Base-by-base conservation (phyloP, 2,329 filamentous ascomycete genomes). In the Claviceps quebecensis region DNA sequence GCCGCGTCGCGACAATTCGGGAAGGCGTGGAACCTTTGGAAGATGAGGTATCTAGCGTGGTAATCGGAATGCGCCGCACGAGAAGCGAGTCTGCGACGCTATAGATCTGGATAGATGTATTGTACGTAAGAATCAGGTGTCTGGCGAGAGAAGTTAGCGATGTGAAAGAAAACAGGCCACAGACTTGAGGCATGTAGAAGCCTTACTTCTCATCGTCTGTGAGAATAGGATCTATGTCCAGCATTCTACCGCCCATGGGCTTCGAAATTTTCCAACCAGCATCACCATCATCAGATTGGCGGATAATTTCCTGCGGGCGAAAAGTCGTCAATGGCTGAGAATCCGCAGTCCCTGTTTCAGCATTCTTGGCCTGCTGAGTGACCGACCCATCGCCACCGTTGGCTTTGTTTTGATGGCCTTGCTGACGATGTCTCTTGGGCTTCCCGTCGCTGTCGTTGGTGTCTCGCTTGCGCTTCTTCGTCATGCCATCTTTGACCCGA, bases 81-180 rank as follows among this genome's bases (percentile, higher is more conserved):
- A 94, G 78, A 48, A 94, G 77, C 1, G 93, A 97, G 51, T 88
- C 89, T 56, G 79, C 73, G 34, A 87, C 80, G 1, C 86, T 86
- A 67, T 93, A 95, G 26, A 95, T 76, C 63, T 89, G 85, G 50
- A 96, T 73, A 9, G 84, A 83, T 29, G 79, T 83, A 54, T 82
- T 78, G 60, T 87, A 87, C 36, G 84, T 79, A 52, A 95, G 66
- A 52, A 96, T 81, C 40, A 96, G 65, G 66, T 84, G 77, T 62
- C 87, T 88, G 38, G 8, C 1, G 22, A 11, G 8, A 36, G 7
- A 41, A 17, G 40, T 50, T 41, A 52, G 44, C 34, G 7, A 49
- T 5, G 29, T 8, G 34, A n/a, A 4, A 14, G 36, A 16, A 11
- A 11, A 23, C 6, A 14, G n/a, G 2, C 36, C 19, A 14, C 41